phyloP scores from a whole-genome alignment of 2,329 filamentous ascomycete species.

The Aspergillus flavus region DNA sequence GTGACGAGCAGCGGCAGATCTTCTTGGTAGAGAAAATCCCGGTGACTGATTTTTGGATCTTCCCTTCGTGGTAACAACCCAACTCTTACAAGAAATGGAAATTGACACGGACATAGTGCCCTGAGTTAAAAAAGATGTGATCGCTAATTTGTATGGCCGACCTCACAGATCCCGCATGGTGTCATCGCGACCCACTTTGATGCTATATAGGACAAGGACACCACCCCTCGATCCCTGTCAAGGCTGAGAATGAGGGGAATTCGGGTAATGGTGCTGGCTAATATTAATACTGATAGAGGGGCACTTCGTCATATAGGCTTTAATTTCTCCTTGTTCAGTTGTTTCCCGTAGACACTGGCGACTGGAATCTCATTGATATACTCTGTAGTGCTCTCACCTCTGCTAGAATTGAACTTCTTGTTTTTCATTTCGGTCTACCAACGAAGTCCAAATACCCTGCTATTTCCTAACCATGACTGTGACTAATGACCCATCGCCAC shows the following conservation, averaged over 20 bases:
- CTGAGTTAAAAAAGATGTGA: neutral
- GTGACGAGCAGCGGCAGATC: neutral
- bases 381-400: neutral
- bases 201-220: constrained; percentile 21
- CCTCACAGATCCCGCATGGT: constrained; percentile 25
- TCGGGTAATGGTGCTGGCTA: neutral
- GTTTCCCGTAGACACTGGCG: rapidly evolving
- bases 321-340: neutral
- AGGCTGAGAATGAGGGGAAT: constrained; percentile 11
- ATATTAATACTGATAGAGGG: neutral
- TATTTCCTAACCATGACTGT: neutral
- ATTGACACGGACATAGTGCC: neutral
- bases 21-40: neutral
- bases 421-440: rapidly evolving
- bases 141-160: neutral
- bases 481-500: neutral
- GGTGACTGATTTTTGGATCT: neutral
- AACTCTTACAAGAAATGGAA: too few relatives aligned
- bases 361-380: neutral
- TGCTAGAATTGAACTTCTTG: neutral
- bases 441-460: rapidly evolving
- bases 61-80: neutral
- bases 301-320: rapidly evolving
- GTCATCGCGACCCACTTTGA: constrained; percentile 41
- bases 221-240: neutral